A percentile compares a stretch with the other conserved stretches of the same genome.
Conservation (phyloP, 2,329 filamentous ascomycete genomes). For the Fusarium graminum region DNA sequence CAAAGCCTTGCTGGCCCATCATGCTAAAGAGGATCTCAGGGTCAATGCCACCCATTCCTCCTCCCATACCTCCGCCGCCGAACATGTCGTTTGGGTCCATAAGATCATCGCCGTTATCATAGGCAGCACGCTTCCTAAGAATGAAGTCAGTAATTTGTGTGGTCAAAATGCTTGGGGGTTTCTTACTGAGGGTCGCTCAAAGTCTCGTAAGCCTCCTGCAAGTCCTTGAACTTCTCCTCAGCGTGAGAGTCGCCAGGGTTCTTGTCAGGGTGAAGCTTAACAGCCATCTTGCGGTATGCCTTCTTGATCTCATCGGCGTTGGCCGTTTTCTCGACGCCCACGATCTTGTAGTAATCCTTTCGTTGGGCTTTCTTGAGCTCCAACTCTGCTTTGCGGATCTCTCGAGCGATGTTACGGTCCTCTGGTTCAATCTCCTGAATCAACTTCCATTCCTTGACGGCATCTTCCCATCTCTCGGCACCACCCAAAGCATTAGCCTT, state of each 20-base stretch:
- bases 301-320: constrained; percentile 91
- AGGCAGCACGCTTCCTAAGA: constrained; percentile 83
- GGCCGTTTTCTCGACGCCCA: constrained; percentile 88
- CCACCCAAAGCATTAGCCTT: constrained; percentile 90
- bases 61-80: constrained; percentile 73
- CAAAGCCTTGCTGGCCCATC: constrained; percentile 77
- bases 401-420: constrained; percentile 83
- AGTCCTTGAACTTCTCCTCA: constrained; percentile 95
- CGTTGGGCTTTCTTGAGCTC: constrained; percentile 97
- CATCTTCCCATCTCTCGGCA: constrained; percentile 91
- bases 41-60: constrained; percentile 77
- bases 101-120: constrained; percentile 93
- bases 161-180: background rate
- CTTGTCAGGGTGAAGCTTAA: constrained; percentile 97
- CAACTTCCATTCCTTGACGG: constrained; percentile 87
- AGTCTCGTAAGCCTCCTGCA: constrained; percentile 96
- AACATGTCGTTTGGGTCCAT: constrained; percentile 91
- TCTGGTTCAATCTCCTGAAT: constrained; percentile 85
- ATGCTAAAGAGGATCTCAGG: constrained; percentile 85
- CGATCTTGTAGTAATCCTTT: constrained; percentile 99
- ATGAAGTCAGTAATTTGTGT: constrained; percentile 53
- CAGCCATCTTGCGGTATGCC: constrained; percentile 94
- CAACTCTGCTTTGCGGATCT: constrained; percentile 89
- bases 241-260: constrained; percentile 88
- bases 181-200: constrained; percentile 92